Percentiles rank a stretch among this genome's conserved stretches.
phyloP scores from a whole-genome alignment of 2,329 filamentous ascomycete genomes.

The Eutypa lata region DNA sequence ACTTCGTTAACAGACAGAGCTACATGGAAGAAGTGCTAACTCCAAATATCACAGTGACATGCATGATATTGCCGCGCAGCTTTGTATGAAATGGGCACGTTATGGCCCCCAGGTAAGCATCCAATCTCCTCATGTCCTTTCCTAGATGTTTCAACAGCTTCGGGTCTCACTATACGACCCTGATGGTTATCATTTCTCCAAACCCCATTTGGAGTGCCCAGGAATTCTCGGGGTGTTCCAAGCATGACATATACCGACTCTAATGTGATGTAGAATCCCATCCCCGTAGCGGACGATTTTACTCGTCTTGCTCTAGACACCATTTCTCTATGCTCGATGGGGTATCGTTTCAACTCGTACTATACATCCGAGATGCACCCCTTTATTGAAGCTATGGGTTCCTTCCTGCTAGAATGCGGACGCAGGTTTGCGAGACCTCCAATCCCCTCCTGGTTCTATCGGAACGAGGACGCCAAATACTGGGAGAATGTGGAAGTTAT shows the following conservation, averaged over 20 bases:
- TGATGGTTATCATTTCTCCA: too few species aligned
- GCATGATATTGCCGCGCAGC: conserved; percentile 64
- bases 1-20: too few species aligned
- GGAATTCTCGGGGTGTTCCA: too few species aligned
- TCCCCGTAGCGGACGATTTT: conserved; percentile 43
- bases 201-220: too few species aligned
- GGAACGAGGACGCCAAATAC: conserved; percentile 47
- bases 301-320: conserved; percentile 66
- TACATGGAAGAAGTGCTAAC: too few species aligned
- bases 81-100: conserved; percentile 67
- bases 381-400: conserved; percentile 65
- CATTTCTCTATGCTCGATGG: conserved; percentile 68
- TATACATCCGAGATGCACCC: conserved; percentile 68
- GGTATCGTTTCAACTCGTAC: conserved; percentile 71
- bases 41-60: conserved; percentile 40
- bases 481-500: conserved; percentile 52
- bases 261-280: conserved; percentile 34
- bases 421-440: conserved; percentile 45
- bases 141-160: too few species aligned
- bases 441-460: conserved; percentile 48
- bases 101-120: conserved; percentile 45
- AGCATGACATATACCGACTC: too few species aligned
- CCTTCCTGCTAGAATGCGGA: conserved; percentile 57
- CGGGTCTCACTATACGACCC: too few species aligned
- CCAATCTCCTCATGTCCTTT: too few species aligned